Evolutionary conservation across 2,329 filamentous ascomycete genomes (phyloP).

Genomic region (Colletotrichum spinosum): DNA sequence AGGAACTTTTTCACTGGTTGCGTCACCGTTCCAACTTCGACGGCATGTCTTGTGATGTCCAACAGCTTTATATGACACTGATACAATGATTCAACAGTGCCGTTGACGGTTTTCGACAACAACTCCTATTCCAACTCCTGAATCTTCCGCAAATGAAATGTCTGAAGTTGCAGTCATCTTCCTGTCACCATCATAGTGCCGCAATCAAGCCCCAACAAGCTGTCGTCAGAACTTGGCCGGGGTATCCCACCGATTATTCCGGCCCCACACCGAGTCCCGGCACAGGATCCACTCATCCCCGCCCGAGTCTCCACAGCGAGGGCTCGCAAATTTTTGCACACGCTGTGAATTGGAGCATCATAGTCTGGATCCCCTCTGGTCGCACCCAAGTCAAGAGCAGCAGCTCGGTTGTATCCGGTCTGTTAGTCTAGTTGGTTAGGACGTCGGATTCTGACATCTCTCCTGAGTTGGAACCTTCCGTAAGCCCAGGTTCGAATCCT

Average conservation of each 20-base stretch:
- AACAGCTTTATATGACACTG: too few species aligned
- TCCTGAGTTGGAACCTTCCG: constrained; percentile 5
- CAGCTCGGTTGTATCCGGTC: constrained; percentile 3
- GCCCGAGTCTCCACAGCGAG: constrained; percentile 21
- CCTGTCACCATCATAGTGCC: background rate
- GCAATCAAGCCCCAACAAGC: constrained; percentile 1
- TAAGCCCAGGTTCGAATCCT: constrained; percentile 38
- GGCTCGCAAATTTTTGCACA: constrained; percentile 17
- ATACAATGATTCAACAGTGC: too few species aligned
- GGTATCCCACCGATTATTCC: background rate
- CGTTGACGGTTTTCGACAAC: too few species aligned
- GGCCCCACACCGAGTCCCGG: background rate
- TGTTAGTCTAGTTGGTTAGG: constrained; percentile 38
- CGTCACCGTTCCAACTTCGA: too few species aligned
- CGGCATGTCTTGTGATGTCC: too few species aligned
- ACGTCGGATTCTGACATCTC: constrained; percentile 35
- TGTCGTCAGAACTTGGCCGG: constrained; percentile 15
- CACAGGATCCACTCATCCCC: constrained; percentile 3
- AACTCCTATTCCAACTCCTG: too few species aligned
- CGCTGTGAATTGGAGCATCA: background rate
- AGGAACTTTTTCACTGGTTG: too few species aligned
- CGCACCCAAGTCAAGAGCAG: background rate
- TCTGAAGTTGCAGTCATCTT: background rate
- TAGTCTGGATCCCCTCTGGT: background rate
- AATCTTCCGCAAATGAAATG: background rate